Percentiles rank a stretch among this genome's conserved stretches.
phyloP scores from a whole-genome alignment of 2,329 filamentous ascomycete genomes.

The Didymella sp. region DNA sequence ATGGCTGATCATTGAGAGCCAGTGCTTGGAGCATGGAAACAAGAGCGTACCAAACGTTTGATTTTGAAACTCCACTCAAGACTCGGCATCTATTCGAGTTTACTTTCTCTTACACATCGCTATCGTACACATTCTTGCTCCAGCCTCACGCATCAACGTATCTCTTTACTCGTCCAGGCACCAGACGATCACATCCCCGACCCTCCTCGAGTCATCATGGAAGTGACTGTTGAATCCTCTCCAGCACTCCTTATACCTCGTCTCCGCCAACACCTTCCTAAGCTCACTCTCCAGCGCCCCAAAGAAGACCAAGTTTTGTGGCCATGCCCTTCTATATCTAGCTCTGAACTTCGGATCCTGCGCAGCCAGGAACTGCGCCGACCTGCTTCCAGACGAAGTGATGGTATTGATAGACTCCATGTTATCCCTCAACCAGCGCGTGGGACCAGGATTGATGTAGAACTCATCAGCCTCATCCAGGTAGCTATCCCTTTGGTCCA shows the following conservation, averaged over 20 bases:
- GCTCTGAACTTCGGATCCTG: conserved; percentile 33
- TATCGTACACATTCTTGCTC: too few relatives aligned
- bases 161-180: conserved; percentile 43
- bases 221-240: conserved; percentile 67
- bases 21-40: too few relatives aligned
- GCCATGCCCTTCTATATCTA: conserved; percentile 47
- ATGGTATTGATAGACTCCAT: conserved; percentile 47
- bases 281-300: conserved; percentile 62
- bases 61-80: too few relatives aligned
- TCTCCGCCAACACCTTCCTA: conserved; percentile 51
- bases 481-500: conserved; percentile 70
- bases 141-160: not conserved
- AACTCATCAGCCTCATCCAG: conserved; percentile 91
- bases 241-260: conserved; percentile 64
- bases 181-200: conserved; percentile 70
- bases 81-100: too few relatives aligned
- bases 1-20: too few relatives aligned
- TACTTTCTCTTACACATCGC: too few relatives aligned
- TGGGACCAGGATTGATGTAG: conserved; percentile 68
- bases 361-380: conserved; percentile 32
- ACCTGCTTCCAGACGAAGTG: conserved; percentile 26
- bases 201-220: conserved; percentile 67
- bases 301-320: conserved; percentile 62
- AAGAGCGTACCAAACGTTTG: too few relatives aligned
- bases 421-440: conserved; percentile 50